Evolutionary conservation across 2,329 filamentous ascomycete species (phyloP).

Genomic region (Diplodia sapinea): DNA sequence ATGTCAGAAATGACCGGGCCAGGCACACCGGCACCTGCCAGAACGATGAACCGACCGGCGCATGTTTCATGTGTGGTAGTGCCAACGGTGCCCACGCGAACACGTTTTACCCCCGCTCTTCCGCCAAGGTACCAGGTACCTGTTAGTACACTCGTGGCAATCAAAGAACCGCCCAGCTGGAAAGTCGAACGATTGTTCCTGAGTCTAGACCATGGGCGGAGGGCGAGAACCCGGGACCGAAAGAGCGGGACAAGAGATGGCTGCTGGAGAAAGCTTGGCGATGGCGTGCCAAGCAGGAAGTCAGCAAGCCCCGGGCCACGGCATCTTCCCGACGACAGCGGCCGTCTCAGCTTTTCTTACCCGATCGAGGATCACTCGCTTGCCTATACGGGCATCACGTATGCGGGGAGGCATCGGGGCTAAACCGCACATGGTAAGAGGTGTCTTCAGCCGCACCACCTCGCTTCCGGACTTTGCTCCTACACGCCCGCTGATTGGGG

Average conservation of each 20-base stretch:
- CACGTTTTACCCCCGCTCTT: not conserved
- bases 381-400: not conserved
- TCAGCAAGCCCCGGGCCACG: too few relatives aligned
- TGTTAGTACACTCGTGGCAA: not conserved
- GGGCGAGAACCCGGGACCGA: too few relatives aligned
- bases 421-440: not conserved
- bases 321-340: conserved; percentile 2
- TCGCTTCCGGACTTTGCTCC: not conserved
- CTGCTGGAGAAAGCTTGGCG: not conserved
- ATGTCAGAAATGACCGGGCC: too few relatives aligned
- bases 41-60: not conserved
- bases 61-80: not conserved
- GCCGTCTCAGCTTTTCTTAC: not conserved
- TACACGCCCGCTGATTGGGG: not conserved
- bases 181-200: not conserved
- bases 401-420: conserved; percentile 5
- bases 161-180: not conserved
- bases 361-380: not conserved
- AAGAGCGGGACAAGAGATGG: not conserved
- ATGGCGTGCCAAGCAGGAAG: conserved; percentile 7
- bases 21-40: not conserved
- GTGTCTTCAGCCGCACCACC: conserved; percentile 7
- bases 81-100: not conserved
- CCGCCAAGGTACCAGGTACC: not conserved
- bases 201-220: not conserved